phyloP scores from a whole-genome alignment of 1,139 yeast genomes.

The Yamadazyma sp. region DNA sequence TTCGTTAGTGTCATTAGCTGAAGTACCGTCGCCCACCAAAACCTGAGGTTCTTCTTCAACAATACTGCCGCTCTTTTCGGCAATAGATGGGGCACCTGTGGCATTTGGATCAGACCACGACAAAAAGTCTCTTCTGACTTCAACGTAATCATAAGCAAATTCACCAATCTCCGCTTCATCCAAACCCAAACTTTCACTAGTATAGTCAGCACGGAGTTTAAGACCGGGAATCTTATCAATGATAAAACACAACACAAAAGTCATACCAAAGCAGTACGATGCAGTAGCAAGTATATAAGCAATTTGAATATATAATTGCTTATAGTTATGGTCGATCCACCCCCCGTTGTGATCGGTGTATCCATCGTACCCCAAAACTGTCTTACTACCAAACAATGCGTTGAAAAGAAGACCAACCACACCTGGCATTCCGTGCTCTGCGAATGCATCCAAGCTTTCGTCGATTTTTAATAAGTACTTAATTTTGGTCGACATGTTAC shows the following conservation, averaged over 20 bases:
- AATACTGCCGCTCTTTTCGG: not conserved
- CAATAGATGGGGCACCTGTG: not conserved
- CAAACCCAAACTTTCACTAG: slow-evolving; percentile 84
- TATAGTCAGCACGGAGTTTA: slow-evolving; percentile 74
- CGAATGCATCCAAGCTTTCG: slow-evolving; percentile 91
- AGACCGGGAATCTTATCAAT: slow-evolving; percentile 82
- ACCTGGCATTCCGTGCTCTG: slow-evolving; percentile 98
- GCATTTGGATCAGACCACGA: slow-evolving; percentile 46
- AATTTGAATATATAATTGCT: slow-evolving; percentile 85
- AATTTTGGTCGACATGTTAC: slow-evolving; percentile 88
- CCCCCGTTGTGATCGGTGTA: slow-evolving; percentile 84
- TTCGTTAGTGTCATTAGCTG: slow-evolving; percentile 1
- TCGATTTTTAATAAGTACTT: slow-evolving; percentile 81
- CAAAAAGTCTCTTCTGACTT: slow-evolving; percentile 89
- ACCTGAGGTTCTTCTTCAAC: slow-evolving; percentile 1
- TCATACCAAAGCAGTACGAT: slow-evolving; percentile 77
- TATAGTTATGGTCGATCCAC: slow-evolving; percentile 88
- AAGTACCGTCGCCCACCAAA: slow-evolving; percentile 1
- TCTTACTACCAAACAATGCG: slow-evolving; percentile 82
- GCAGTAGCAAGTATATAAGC: slow-evolving; percentile 75
- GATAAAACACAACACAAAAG: slow-evolving; percentile 72
- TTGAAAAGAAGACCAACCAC: slow-evolving; percentile 84
- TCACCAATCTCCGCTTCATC: slow-evolving; percentile 98
- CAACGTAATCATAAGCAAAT: slow-evolving; percentile 97
- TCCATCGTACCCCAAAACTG: slow-evolving; percentile 89